Evolutionary conservation across 1,284 basidiomycete species (phyloP).

Genomic region (Cryptococcus amylolentus): DNA sequence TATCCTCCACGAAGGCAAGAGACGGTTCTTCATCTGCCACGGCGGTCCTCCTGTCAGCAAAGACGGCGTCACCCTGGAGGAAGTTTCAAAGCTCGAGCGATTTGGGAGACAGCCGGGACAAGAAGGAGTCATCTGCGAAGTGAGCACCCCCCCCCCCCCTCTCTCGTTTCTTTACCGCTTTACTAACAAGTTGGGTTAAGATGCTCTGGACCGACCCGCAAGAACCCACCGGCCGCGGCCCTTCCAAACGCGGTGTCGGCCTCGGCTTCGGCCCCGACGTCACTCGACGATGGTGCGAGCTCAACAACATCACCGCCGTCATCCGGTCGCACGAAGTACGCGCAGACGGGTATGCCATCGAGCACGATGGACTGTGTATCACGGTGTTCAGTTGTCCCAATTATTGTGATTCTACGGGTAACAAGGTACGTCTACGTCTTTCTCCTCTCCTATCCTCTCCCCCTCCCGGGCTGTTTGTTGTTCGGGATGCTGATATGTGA

Average conservation of each 20-base stretch:
- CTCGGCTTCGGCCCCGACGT: slow-evolving; percentile 94
- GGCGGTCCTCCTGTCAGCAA: slow-evolving; percentile 88
- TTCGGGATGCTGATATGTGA: background rate
- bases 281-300: slow-evolving; percentile 78
- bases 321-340: slow-evolving; percentile 97
- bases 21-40: slow-evolving; percentile 94
- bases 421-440: slow-evolving; percentile 39
- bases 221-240: slow-evolving; percentile 81
- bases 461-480: background rate
- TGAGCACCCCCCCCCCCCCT: slow-evolving; percentile 14
- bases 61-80: slow-evolving; percentile 88
- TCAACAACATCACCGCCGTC: slow-evolving; percentile 82
- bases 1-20: slow-evolving; percentile 73
- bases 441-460: background rate
- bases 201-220: slow-evolving; percentile 95
- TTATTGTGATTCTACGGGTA: slow-evolving; percentile 51
- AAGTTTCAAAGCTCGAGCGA: slow-evolving; percentile 81
- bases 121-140: slow-evolving; percentile 86
- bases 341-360: slow-evolving; percentile 62
- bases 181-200: slow-evolving; percentile 47
- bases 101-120: slow-evolving; percentile 89
- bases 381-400: slow-evolving; percentile 51
- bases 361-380: slow-evolving; percentile 55
- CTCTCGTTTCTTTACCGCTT: background rate
- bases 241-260: slow-evolving; percentile 95